These are phyloP conservation scores for Talaromyces sp. DNA, from an alignment of 2,329 filamentous ascomycete species.

Conservation along the genomic window DNA sequence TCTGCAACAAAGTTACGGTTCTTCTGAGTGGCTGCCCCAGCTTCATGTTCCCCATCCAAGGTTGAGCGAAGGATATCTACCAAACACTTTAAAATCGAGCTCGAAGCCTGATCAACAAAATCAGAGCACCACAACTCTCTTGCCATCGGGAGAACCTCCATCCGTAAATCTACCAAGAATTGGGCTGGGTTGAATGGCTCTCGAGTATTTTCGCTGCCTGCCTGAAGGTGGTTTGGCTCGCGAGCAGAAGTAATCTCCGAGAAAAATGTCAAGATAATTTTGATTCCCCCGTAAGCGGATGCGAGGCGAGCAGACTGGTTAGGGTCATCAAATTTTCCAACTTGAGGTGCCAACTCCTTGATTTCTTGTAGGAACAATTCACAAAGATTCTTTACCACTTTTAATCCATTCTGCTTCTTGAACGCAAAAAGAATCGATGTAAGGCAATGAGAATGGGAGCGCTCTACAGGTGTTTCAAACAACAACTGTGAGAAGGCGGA, in stretches of 20 bases:
- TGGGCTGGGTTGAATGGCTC: slow-evolving; percentile 65
- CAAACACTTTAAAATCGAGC: slow-evolving; percentile 68
- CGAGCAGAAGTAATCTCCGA: slow-evolving; percentile 67
- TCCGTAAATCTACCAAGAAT: slow-evolving; percentile 79
- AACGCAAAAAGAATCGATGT: slow-evolving; percentile 81
- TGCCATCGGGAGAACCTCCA: slow-evolving; percentile 70
- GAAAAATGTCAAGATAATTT: slow-evolving; percentile 81
- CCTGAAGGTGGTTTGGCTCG: slow-evolving; percentile 63
- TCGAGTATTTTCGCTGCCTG: slow-evolving; percentile 32
- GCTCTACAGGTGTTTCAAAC: slow-evolving; percentile 55
- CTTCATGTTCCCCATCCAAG: slow-evolving; percentile 70
- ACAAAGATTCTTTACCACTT: slow-evolving; percentile 66
- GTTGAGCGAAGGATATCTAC: slow-evolving; percentile 79
- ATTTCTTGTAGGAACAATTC: slow-evolving; percentile 60
- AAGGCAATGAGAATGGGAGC: slow-evolving; percentile 48
- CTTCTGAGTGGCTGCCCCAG: slow-evolving; percentile 52
- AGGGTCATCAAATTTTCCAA: slow-evolving; percentile 34
- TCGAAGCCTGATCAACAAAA: slow-evolving; percentile 74
- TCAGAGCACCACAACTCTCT: slow-evolving; percentile 78
- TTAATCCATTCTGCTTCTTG: slow-evolving; percentile 72
- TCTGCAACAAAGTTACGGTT: slow-evolving; percentile 51
- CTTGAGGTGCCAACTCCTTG: slow-evolving; percentile 40
- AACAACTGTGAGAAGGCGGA: slow-evolving; percentile 72
- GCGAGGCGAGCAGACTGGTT: slow-evolving; percentile 39
- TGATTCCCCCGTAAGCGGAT: slow-evolving; percentile 58